Evolutionary conservation across 2,329 filamentous ascomycete species (phyloP), one percentile per base, ranked within the genome.

Genomic region (Lecanicillium sp.): DNA sequence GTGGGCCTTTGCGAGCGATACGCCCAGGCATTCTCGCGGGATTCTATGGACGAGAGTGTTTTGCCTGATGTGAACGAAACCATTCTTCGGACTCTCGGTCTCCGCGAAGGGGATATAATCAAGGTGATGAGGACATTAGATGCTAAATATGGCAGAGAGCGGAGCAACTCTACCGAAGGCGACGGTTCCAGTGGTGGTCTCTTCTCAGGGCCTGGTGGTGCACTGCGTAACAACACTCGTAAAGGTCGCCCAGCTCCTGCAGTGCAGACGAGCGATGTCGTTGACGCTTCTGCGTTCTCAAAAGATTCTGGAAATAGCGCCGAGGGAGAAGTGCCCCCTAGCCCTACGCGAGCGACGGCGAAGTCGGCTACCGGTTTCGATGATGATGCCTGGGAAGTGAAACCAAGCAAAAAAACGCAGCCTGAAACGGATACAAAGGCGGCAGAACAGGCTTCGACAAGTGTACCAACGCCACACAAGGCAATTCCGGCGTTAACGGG

Each of bases 371-470:
- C 70, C 43, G 86, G 86, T 3, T 96, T 96, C 53, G 92, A 98
- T 37, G 92, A 96, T 54, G 87, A 96, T 65, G 92, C 92, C 8
- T 98, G 92, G 92, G 86, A 94, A 52, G 83, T 95, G 35, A 95
- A 95, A 64, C 85, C 87, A 14, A 75, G 83, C 12, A 83, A 79
- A 55, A 74, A 80, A 46, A 60, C 36, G 41, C 58, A 47, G 47
- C 38, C 46, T 17, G 38, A 33, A 7, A 42, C 37, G 17, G 29
- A 33, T 37, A 25, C 38, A 9, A 42, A 38, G 19, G 18, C 39
- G 33, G n/a, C 34, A 13, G 38, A 43, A 27, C 42, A 29, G 34
- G 55, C 63, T 22, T 50, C 69, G 16, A 51, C 64, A 13, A 50
- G 63, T 12, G 53, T 63, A 12, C 48, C 62, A 19, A 47, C 55